phyloP scores from a whole-genome alignment of 768 basidiomycete genomes.

The Auricularia cornea region DNA sequence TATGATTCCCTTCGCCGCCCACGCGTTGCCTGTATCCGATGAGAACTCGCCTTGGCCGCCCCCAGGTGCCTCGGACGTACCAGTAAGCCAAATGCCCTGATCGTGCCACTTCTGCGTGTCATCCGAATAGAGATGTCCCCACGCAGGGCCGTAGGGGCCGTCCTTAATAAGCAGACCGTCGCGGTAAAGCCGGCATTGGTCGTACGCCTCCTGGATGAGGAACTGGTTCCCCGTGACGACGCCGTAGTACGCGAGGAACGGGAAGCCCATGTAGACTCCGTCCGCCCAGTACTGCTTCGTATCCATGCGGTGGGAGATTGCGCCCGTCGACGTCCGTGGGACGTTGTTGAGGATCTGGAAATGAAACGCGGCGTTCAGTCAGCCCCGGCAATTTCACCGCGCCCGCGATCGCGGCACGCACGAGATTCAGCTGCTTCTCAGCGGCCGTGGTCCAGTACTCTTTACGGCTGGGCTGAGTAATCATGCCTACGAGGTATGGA shows the following conservation, averaged over 20 bases:
- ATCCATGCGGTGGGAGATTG: slow-evolving; percentile 32
- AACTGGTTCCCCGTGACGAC: slow-evolving; percentile 26
- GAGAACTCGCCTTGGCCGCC: neutral
- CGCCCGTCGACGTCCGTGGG: slow-evolving; percentile 27
- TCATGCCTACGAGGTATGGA: slow-evolving; percentile 5
- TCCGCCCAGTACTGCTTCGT: slow-evolving; percentile 30
- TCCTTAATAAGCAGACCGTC: slow-evolving; percentile 19
- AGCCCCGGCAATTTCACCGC: no score
- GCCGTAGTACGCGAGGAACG: slow-evolving; percentile 37
- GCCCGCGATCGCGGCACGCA: no score
- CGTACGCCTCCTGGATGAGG: slow-evolving; percentile 31
- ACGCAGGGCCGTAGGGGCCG: slow-evolving; percentile 25
- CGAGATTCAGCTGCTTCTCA: slow-evolving; percentile 16
- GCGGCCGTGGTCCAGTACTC: slow-evolving; percentile 17
- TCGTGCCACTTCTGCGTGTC: slow-evolving; percentile 12
- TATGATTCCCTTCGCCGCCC: slow-evolving; percentile 35
- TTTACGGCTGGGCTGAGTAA: slow-evolving; percentile 11
- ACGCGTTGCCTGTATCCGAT: slow-evolving; percentile 24
- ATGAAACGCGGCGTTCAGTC: neutral
- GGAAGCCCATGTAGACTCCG: slow-evolving; percentile 36
- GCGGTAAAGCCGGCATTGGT: slow-evolving; percentile 35
- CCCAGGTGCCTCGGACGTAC: slow-evolving; percentile 5
- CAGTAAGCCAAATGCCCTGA: slow-evolving; percentile 30
- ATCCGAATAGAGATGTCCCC: slow-evolving; percentile 30
- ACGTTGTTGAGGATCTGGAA: slow-evolving; percentile 18